Conservation (phyloP, 192 early-diverging fungal genomes). For the Mortierella claussenii region DNA sequence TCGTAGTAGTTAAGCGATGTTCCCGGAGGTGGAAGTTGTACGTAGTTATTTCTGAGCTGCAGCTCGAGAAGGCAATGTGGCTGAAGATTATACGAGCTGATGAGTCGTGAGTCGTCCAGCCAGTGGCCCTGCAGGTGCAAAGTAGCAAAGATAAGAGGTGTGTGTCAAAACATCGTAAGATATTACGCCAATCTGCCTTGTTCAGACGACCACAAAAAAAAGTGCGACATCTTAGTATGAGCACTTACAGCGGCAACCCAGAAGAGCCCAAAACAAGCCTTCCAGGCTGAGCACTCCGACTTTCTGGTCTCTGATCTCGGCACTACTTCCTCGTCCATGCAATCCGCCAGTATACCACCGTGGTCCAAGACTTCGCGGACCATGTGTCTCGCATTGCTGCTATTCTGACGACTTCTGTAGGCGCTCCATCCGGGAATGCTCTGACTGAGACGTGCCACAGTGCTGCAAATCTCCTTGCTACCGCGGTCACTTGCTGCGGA, state of each 20-base stretch:
- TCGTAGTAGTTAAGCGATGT: conserved; percentile 21
- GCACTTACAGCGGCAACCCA: conserved; percentile 42
- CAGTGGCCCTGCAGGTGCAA: conserved; percentile 27
- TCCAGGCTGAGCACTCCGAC: conserved; percentile 33
- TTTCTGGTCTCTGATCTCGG: neutral
- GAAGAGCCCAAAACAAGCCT: conserved; percentile 43
- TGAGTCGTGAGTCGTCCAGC: conserved; percentile 34
- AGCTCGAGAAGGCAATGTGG: conserved; percentile 34
- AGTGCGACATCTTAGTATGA: too few species aligned
- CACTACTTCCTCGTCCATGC: conserved; percentile 7
- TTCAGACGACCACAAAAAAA: too few species aligned
- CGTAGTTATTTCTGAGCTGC: conserved; percentile 31
- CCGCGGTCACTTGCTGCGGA: too few species aligned
- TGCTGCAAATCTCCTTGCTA: too few species aligned
- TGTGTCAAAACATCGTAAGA: too few species aligned
- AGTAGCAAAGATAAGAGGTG: neutral
- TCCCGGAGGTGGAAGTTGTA: conserved; percentile 20
- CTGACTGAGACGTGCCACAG: neutral
- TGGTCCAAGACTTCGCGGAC: conserved; percentile 29
- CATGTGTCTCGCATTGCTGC: conserved; percentile 13
- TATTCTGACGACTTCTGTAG: conserved; percentile 27
- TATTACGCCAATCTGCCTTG: too few species aligned
- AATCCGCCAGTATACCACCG: conserved; percentile 17
- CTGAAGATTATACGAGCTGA: conserved; percentile 25
- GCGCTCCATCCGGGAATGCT: conserved; percentile 22